Conservation (phyloP, 2,329 filamentous ascomycete genomes). For the Colletotrichum sp. region DNA sequence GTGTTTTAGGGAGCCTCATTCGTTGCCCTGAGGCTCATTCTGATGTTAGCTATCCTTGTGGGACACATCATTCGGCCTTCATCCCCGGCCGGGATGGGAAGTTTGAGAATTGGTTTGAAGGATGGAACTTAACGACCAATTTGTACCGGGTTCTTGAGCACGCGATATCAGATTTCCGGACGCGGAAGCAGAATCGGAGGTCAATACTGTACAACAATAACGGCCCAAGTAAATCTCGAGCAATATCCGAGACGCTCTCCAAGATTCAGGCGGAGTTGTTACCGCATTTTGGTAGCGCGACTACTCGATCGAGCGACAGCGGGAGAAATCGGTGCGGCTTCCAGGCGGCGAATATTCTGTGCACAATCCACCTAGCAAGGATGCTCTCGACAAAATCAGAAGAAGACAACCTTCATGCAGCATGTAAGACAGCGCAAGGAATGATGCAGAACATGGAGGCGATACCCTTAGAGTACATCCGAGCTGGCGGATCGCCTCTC, state of each 20-base stretch:
- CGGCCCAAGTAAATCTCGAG: neutral
- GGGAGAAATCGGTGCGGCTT: conserved; percentile 9
- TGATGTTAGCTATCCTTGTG: conserved; percentile 20
- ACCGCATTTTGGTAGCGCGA: neutral
- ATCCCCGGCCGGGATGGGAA: neutral
- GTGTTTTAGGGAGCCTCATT: conserved; percentile 25
- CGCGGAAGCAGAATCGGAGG: conserved; percentile 1
- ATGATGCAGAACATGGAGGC: conserved; percentile 3
- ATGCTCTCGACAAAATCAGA: neutral
- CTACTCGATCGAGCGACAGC: neutral
- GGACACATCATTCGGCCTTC: neutral
- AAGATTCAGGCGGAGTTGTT: neutral
- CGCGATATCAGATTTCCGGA: conserved; percentile 32
- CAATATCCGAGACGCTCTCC: neutral
- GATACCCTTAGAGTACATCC: neutral
- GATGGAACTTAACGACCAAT: conserved; percentile 63
- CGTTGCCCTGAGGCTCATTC: conserved; percentile 22
- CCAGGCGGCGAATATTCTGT: conserved; percentile 5
- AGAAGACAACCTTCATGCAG: neutral
- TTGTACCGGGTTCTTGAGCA: conserved; percentile 61
- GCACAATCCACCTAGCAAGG: neutral
- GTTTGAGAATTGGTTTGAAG: conserved; percentile 48
- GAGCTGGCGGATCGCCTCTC: neutral
- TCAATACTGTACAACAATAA: neutral
- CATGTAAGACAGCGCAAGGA: neutral